Conservation (phyloP, 257 asterid genomes). For the Solanum bukasovii region DNA sequence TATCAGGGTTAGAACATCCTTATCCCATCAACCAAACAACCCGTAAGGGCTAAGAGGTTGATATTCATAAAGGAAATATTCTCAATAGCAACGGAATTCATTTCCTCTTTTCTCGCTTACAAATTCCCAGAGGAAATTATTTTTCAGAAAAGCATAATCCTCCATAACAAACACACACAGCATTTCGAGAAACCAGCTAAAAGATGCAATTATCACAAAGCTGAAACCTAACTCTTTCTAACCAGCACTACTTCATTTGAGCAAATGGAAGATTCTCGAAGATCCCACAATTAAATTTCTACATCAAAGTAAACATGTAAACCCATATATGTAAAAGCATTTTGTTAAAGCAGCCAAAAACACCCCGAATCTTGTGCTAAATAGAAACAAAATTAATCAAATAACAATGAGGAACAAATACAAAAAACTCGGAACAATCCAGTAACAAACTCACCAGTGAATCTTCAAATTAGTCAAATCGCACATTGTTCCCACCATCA, state of each 20-base stretch:
- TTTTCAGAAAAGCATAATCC: not conserved
- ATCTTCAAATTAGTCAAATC: not conserved
- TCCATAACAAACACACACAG: not conserved
- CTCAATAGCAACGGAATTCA: not conserved
- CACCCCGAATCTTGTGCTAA: not conserved
- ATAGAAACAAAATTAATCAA: not conserved
- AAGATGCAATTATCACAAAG: not conserved
- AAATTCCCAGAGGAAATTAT: not conserved
- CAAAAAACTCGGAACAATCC: not conserved
- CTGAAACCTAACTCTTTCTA: not conserved
- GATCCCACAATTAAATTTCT: not conserved
- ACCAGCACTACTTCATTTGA: not conserved
- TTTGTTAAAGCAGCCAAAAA: not conserved
- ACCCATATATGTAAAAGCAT: not conserved
- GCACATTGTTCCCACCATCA: not conserved
- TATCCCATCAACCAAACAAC: not conserved
- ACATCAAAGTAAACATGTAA: not conserved
- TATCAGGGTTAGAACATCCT: not conserved
- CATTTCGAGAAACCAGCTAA: not conserved
- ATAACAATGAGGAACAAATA: not conserved
- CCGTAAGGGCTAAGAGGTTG: not conserved
- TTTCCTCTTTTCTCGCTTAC: not conserved
- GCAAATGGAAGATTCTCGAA: not conserved
- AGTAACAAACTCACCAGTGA: slow-evolving; percentile 27
- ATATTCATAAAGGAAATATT: not conserved